Evolutionary conservation across 345 rosid genomes (phyloP), one percentile per base, ranked within the genome.

Genomic region (Theobroma cacao): DNA sequence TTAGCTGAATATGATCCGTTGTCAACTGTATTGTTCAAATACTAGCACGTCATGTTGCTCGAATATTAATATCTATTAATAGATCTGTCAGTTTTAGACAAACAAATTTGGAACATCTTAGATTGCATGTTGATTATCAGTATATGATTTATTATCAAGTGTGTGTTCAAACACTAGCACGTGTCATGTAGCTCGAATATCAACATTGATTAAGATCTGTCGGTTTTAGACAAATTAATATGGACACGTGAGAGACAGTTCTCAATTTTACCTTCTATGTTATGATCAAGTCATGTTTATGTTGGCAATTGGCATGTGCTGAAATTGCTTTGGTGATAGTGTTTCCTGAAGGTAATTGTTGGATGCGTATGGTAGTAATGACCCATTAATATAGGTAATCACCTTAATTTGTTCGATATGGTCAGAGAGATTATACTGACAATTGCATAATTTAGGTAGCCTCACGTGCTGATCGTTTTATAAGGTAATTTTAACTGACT

Each of bases 391-490:
- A 52, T 52, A 33, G 31, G 62, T 72, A 8, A 41, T 41, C 31
- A 48, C 26, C 60, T 31, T 72, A 34, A 52, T 53, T 72, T 52
- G 22, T 72, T 50, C 28, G 31, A 52, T 52, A 50, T 33, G 20
- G 45, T 72, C 30, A 20, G 47, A 72, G 75, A 72, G 61, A 72
- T 31, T 72, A 11, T 72, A n/a, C 33, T 31, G 60, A 50, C 4
- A 24, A 52, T 72, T 72, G 61, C 20, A 50, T 72, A 43, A 33
- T 52, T 71, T 52, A 72, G 18, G 61, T 72, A 33, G 33, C 5
- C 26, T 30, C 41, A 70, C 7, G 2, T 31, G 75, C 62, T 71
- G 47, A 20, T 53, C 2, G 24, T 71, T 60, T 30, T 50, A 60
- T 50, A 48, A 18, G 17, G 6, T 50, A 12, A 45, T 63, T 61